These are phyloP conservation scores for Candida nitratophila DNA, from an alignment of 805 yeast species.

Conservation along the genomic window DNA sequence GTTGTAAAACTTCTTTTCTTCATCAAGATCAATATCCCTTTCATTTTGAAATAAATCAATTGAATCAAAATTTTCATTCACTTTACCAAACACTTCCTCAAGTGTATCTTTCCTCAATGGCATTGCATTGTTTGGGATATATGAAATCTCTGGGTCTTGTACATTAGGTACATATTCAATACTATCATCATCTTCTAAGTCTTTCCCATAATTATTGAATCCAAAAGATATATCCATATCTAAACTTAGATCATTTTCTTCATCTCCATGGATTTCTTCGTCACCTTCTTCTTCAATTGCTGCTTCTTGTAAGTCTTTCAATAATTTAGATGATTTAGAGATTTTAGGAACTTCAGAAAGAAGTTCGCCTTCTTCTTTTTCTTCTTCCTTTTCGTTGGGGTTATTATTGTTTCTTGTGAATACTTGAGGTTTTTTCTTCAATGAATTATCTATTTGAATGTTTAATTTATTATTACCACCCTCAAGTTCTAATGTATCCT, in stretches of 20 bases:
- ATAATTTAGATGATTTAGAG: background rate
- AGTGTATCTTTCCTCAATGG: constrained; percentile 28
- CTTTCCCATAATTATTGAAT: constrained; percentile 6
- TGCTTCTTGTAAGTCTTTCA: background rate
- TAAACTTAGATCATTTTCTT: background rate
- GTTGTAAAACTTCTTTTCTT: constrained; percentile 9
- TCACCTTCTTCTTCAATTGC: background rate
- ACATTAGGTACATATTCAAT: constrained; percentile 42
- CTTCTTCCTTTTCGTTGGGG: background rate
- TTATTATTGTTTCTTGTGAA: too few relatives aligned
- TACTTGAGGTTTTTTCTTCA: background rate
- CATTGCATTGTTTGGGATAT: constrained; percentile 39
- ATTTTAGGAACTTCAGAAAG: background rate
- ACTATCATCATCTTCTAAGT: constrained; percentile 26
- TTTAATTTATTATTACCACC: background rate
- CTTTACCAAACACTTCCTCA: constrained; percentile 20
- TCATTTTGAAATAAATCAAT: constrained; percentile 12
- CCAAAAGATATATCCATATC: background rate
- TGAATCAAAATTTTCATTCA: constrained; percentile 1
- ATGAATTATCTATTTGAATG: background rate
- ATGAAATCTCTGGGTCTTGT: constrained; percentile 29
- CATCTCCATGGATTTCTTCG: background rate
- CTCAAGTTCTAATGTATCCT: background rate
- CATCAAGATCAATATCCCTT: constrained; percentile 13
- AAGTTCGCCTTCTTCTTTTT: background rate